Evolutionary conservation across 1,139 yeast species (phyloP).

Genomic region (Debaryomyces psychrophilus): DNA sequence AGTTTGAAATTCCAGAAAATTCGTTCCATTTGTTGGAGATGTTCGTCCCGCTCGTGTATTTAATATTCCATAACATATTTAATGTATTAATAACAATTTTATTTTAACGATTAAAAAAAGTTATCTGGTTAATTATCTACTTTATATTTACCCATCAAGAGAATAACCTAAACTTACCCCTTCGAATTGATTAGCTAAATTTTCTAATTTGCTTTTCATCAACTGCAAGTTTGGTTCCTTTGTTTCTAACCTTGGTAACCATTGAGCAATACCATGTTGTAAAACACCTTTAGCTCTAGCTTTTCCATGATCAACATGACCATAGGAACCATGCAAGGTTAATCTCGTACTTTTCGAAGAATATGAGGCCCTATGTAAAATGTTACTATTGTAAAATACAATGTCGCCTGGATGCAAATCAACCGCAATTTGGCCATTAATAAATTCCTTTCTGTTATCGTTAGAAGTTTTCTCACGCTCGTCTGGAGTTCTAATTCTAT

Average conservation of each 20-base stretch:
- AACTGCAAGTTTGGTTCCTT: slow-evolving; percentile 35
- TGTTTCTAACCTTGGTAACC: slow-evolving; percentile 50
- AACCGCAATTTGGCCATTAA: slow-evolving; percentile 46
- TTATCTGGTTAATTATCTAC: neutral
- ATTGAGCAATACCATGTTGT: slow-evolving; percentile 57
- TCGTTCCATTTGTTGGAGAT: slow-evolving; percentile 1
- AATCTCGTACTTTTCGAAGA: slow-evolving; percentile 43
- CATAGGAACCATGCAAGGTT: slow-evolving; percentile 59
- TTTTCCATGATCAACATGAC: slow-evolving; percentile 48
- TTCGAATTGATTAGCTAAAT: slow-evolving; percentile 42
- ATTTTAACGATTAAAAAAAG: neutral
- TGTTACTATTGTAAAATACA: slow-evolving; percentile 57
- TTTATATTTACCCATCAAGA: slow-evolving; percentile 38
- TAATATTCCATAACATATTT: neutral
- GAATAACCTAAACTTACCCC: slow-evolving; percentile 48
- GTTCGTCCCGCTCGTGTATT: neutral
- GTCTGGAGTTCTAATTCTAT: slow-evolving; percentile 48
- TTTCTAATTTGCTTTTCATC: slow-evolving; percentile 40
- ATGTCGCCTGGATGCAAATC: slow-evolving; percentile 56
- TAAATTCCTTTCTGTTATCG: slow-evolving; percentile 38
- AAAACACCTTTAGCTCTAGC: slow-evolving; percentile 54
- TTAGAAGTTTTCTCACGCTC: slow-evolving; percentile 49
- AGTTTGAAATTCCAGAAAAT: slow-evolving; percentile 3
- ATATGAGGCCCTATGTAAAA: slow-evolving; percentile 55
- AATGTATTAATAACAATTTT: neutral